Evolutionary conservation across 768 basidiomycete species (phyloP), one percentile per base, ranked within the genome.

Genomic region (Hebeloma cylindrosporum): DNA sequence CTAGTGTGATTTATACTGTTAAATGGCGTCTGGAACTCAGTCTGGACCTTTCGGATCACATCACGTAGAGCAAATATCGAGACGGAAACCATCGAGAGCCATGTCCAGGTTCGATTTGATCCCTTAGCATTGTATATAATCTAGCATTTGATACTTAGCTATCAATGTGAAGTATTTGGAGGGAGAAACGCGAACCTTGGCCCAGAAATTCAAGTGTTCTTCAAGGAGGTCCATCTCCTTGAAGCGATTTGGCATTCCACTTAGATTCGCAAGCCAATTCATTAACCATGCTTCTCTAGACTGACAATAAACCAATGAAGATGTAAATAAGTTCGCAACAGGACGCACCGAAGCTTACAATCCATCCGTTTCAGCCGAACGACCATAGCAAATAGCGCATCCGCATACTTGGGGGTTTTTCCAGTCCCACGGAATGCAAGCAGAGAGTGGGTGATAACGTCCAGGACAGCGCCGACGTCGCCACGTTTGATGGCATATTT

Each of bases 201-300:
- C 32, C 57, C 57, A 63, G 29, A 59, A 60, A 21, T 59, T 59
- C 38, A 38, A 40, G 31, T 58, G 57, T 33, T 58, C 57, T 32
- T 58, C 48, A 1, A 56, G 40, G 28, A 61, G 47, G 41, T 61
- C 60, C 36, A 62, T 54, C 32, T 60, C 60, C 28, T 57, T 58
- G 47, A 60, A 62, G 4, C 47, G 43, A 21, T 53, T 39, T 1
- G 17, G 5, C 1, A 36, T 29, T 0, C 58, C 58, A 27, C 2
- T 30, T 1, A 54, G 37, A 39, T 62, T 62, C 0, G 54, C 51
- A 0, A 62, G 47, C 61, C 61, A 62, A 36, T 62, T 62, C 21
- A 36, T 41, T 1, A 51, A 35, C 29, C 38, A 54, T 3, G 49
- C 49, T 7, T 44, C 3, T 3, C 53, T 54, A 10, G 17, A 28